Evolutionary conservation across 2,329 filamentous ascomycete species (phyloP).

Genomic region (Neonectria neomacrospora): DNA sequence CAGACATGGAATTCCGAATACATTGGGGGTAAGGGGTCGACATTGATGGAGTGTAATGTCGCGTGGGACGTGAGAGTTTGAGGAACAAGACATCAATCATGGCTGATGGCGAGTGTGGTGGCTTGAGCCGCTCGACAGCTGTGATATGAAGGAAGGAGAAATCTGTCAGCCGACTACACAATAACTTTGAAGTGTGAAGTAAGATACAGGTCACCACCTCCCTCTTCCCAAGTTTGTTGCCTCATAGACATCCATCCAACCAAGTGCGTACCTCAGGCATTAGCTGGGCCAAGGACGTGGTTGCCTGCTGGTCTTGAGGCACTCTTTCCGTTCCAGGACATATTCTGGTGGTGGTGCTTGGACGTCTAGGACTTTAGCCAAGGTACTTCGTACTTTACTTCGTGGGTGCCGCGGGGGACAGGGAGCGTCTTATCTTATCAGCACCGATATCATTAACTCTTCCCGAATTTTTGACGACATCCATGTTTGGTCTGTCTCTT

Average conservation of each 20-base stretch:
- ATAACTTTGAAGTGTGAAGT: constrained; percentile 6
- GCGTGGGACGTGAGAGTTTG: constrained; percentile 1
- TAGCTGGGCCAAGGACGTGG: constrained; percentile 20
- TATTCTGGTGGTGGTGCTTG: constrained; percentile 24
- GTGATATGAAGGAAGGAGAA: constrained; percentile 19
- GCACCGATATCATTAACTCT: neutral
- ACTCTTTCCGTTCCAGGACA: constrained; percentile 41
- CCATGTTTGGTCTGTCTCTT: neutral
- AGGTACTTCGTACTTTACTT: neutral
- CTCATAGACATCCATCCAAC: constrained; percentile 1
- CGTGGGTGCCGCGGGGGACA: neutral
- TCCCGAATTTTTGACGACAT: constrained; percentile 15
- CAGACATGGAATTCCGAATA: constrained; percentile 6
- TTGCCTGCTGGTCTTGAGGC: constrained; percentile 36
- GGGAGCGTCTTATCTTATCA: constrained; percentile 26
- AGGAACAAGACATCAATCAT: constrained; percentile 7
- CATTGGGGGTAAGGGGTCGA: constrained; percentile 3
- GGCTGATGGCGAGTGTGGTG: neutral
- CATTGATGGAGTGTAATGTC: neutral
- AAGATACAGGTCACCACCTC: constrained; percentile 12
- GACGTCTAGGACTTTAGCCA: neutral
- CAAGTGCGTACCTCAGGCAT: constrained; percentile 39
- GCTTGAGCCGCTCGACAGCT: neutral
- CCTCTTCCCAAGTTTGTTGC: constrained; percentile 2
- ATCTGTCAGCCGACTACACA: neutral